A percentile compares a stretch with the other conserved stretches of the same genome.
Evolutionary conservation across 129 eudicot species (phyloP).

Genomic region (Pulicaria dysenterica): DNA sequence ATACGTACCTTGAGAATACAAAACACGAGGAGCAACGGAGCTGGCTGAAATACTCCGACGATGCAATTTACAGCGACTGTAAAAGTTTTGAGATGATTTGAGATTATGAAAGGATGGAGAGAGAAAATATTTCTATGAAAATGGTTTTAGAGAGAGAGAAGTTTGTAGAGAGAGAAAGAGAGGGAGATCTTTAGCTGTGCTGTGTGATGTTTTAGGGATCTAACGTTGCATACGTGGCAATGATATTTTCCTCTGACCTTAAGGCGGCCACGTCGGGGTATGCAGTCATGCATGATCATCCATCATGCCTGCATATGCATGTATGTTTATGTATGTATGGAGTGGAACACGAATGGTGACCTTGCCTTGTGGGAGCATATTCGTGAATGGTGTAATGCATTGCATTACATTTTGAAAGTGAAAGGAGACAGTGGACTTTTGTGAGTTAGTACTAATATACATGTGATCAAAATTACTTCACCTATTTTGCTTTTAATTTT

Average conservation of each 20-base stretch:
- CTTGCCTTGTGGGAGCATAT: no score
- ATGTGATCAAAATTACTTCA: no score
- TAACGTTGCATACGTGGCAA: conserved; percentile 33
- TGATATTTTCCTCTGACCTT: conserved; percentile 34
- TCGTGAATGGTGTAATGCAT: no score
- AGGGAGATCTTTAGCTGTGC: conserved; percentile 24
- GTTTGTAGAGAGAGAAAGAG: conserved; percentile 4
- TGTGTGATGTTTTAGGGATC: conserved; percentile 28
- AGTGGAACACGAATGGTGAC: no score
- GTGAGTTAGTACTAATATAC: no score
- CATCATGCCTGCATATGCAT: no score
- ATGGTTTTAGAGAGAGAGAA: conserved; percentile 5
- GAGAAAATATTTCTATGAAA: conserved; percentile 4
- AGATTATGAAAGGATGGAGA: neutral
- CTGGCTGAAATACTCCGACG: neutral
- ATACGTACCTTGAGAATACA: neutral
- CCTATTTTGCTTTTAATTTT: no score
- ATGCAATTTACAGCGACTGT: conserved; percentile 15
- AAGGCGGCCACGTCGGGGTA: conserved; percentile 29
- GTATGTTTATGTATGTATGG: no score
- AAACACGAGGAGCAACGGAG: neutral
- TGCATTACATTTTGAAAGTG: no score
- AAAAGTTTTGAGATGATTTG: conserved; percentile 17
- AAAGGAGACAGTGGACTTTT: no score
- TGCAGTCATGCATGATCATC: neutral